Conservation (phyloP, 805 yeast species). For the Metschnikowia vanudenii region DNA sequence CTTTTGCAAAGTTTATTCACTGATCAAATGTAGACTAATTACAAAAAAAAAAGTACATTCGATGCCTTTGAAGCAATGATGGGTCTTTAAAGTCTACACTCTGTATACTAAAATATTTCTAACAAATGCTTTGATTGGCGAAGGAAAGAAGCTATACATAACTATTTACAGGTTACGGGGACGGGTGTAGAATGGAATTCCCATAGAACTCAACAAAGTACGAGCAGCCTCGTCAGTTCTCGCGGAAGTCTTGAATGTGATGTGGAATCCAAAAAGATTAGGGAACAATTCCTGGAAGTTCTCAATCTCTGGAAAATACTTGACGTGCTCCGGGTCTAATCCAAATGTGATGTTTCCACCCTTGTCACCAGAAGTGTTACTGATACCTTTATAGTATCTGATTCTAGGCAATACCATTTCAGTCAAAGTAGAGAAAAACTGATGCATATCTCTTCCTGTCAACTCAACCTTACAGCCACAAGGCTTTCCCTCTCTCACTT, state of each 20-base stretch:
- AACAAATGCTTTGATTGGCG: conserved; percentile 1
- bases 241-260: conserved; percentile 83
- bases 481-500: conserved; percentile 78
- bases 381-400: conserved; percentile 80
- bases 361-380: conserved; percentile 74
- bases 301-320: conserved; percentile 90
- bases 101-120: not conserved
- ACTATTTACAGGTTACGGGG: conserved; percentile 14
- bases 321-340: conserved; percentile 69
- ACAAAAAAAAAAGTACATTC: no score
- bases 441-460: conserved; percentile 77
- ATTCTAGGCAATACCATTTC: conserved; percentile 93
- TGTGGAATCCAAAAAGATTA: conserved; percentile 77
- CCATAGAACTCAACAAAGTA: conserved; percentile 74
- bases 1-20: no score
- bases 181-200: conserved; percentile 63
- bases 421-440: conserved; percentile 80
- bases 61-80: not conserved
- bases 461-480: conserved; percentile 87
- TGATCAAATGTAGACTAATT: no score
- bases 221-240: conserved; percentile 90
- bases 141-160: not conserved
- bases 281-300: conserved; percentile 89
- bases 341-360: conserved; percentile 88
- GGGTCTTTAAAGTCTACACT: not conserved